phyloP scores from a whole-genome alignment of 345 rosid genomes.

The Corchorus olitorius region DNA sequence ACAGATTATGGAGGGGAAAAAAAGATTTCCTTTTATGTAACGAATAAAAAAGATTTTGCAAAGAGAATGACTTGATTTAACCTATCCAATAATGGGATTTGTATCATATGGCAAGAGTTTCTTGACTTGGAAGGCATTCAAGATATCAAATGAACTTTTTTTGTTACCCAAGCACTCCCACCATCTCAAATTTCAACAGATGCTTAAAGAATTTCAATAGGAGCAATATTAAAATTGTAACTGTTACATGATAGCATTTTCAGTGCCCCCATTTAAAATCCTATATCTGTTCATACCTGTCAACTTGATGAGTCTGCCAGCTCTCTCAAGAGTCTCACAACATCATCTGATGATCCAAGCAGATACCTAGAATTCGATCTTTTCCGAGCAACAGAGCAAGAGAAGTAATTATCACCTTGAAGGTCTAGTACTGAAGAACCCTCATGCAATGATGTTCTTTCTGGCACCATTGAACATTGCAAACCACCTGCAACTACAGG shows the following conservation, averaged over 20 bases:
- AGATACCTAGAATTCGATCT: constrained; percentile 53
- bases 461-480: constrained; percentile 29
- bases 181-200: background rate
- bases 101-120: no score
- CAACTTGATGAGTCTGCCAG: constrained; percentile 23
- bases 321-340: constrained; percentile 41
- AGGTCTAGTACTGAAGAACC: constrained; percentile 59
- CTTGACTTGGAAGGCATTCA: no score
- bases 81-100: no score
- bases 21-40: no score
- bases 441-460: constrained; percentile 37
- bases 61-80: no score
- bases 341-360: constrained; percentile 46
- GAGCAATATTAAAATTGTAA: background rate
- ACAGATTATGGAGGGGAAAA: no score
- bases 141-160: background rate
- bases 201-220: background rate
- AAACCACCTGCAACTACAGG: constrained; percentile 26
- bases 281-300: background rate
- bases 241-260: background rate
- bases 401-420: constrained; percentile 54
- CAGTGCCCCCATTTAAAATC: background rate
- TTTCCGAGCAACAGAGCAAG: constrained; percentile 56
- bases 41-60: no score
- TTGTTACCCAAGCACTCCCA: background rate